Percentiles rank a stretch among this genome's conserved stretches.
These are phyloP conservation scores for Citrus glauca DNA, from an alignment of 345 rosid genomes.

Conservation along the genomic window DNA sequence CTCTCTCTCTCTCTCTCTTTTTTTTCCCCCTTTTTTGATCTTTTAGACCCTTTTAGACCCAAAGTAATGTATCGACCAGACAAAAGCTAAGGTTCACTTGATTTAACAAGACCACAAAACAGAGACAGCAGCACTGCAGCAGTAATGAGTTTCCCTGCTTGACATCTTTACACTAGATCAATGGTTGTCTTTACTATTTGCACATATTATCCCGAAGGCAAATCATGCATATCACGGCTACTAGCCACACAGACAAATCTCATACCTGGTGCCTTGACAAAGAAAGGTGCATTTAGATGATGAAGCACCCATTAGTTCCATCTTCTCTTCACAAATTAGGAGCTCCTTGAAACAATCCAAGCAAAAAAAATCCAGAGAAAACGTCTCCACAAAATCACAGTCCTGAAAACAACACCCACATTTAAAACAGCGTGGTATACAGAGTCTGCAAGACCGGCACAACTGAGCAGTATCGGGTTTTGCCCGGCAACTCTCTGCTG, in stretches of 20 bases:
- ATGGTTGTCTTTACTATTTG: neutral
- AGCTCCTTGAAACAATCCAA: slow-evolving; percentile 48
- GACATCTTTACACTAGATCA: neutral
- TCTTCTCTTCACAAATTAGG: slow-evolving; percentile 25
- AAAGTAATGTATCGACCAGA: neutral
- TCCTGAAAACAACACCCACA: slow-evolving; percentile 87
- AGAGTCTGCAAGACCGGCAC: slow-evolving; percentile 84
- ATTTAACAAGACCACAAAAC: slow-evolving; percentile 10
- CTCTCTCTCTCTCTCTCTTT: neutral
- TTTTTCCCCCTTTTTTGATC: neutral
- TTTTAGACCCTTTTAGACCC: slow-evolving; percentile 4
- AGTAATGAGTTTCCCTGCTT: neutral
- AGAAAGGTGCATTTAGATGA: slow-evolving; percentile 15
- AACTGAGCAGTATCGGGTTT: slow-evolving; percentile 33
- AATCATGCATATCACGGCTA: neutral
- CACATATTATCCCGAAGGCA: neutral
- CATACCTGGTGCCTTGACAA: slow-evolving; percentile 18
- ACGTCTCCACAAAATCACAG: slow-evolving; percentile 81
- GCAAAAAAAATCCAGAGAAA: slow-evolving; percentile 73
- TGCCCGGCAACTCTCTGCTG: slow-evolving; percentile 65
- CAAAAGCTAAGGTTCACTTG: neutral
- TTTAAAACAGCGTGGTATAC: slow-evolving; percentile 68
- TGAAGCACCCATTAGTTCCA: slow-evolving; percentile 11
- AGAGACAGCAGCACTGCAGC: neutral
- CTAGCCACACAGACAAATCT: slow-evolving; percentile 24